Percentiles rank a stretch among this genome's conserved stretches.
These are phyloP conservation scores for Pseudogymnoascus sp. DNA, from an alignment of 2,329 filamentous ascomycete genomes.

Conservation along the genomic window DNA sequence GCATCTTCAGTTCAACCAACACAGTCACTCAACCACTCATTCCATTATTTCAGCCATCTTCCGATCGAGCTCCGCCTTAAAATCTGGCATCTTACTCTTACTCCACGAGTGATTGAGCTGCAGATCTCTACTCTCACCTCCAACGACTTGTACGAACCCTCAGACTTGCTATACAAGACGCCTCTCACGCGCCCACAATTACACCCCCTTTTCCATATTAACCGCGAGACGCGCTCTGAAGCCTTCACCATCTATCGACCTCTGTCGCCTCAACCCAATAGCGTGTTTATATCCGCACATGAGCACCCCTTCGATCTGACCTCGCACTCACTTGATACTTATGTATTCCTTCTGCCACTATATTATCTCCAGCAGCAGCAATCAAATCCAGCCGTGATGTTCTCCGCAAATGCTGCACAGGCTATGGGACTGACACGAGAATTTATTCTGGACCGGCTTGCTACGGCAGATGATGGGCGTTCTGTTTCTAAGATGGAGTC, in stretches of 20 bases:
- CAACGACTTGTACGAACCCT: not conserved
- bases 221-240: not conserved
- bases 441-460: not conserved
- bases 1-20: not conserved
- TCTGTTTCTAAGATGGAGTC: not conserved
- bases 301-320: not conserved
- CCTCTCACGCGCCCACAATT: not conserved
- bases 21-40: not conserved
- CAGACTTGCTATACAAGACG: not conserved
- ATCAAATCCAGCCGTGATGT: not conserved
- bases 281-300: not conserved
- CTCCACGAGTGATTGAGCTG: slow-evolving; percentile 15
- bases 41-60: slow-evolving; percentile 15
- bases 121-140: not conserved
- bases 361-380: not conserved
- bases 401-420: not conserved
- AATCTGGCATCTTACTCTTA: slow-evolving; percentile 18
- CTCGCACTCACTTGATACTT: not conserved
- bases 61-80: slow-evolving; percentile 18
- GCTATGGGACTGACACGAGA: not conserved
- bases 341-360: not conserved
- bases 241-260: not conserved
- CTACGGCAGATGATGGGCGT: not conserved
- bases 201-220: not conserved
- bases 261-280: not conserved